Evolutionary conservation across 495 filamentous ascomycete genomes (phyloP).

Genomic region (Penicillium waksmanii): DNA sequence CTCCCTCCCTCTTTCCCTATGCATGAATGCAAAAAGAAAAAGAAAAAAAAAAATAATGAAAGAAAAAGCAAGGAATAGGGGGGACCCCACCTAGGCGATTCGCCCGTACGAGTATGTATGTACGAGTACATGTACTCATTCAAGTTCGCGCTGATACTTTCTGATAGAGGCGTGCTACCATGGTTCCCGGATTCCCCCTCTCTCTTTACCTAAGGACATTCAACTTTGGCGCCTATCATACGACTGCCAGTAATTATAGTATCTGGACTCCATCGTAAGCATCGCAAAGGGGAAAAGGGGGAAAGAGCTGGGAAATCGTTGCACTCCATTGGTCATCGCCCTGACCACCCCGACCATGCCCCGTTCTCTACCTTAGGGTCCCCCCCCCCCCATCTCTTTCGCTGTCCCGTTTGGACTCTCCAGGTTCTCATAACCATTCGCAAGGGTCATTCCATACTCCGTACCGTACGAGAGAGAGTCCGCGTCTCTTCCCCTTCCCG

Average conservation of each 20-base stretch:
- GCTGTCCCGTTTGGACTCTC: background rate
- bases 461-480: background rate
- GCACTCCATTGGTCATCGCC: constrained; percentile 1
- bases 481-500: background rate
- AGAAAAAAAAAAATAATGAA: constrained; percentile 12
- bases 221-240: background rate
- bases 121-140: background rate
- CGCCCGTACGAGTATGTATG: background rate
- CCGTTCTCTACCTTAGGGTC: background rate
- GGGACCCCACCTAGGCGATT: background rate
- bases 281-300: constrained; percentile 5
- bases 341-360: background rate
- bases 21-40: background rate
- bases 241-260: constrained; percentile 5
- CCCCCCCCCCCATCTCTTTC: background rate
- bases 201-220: constrained; percentile 4
- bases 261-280: constrained; percentile 3
- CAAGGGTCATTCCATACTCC: background rate
- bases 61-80: constrained; percentile 1
- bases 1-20: background rate
- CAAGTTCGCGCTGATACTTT: constrained; percentile 7
- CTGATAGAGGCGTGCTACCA: constrained; percentile 1
- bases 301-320: constrained; percentile 2
- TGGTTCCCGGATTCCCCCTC: constrained; percentile 6
- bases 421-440: background rate